Evolutionary conservation across 2,329 filamentous ascomycete species (phyloP).

Genomic region (Scortechinia acanthostroma): DNA sequence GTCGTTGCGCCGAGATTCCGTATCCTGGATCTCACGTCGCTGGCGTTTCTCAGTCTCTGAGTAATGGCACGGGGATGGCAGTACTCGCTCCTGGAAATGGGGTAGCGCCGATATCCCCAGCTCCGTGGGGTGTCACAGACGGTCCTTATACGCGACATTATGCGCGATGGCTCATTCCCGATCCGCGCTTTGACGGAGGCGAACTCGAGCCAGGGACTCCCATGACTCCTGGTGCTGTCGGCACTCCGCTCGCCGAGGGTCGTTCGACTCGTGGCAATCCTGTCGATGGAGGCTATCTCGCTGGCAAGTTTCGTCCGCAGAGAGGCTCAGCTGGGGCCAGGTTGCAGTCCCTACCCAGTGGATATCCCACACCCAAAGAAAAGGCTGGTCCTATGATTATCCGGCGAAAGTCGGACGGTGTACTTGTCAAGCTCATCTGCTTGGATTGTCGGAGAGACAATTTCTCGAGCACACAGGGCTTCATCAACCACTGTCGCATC

Average conservation of each 20-base stretch:
- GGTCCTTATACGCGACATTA: conserved; percentile 93
- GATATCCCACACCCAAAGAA: conserved; percentile 69
- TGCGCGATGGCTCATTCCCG: conserved; percentile 87
- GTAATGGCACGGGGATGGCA: conserved; percentile 69
- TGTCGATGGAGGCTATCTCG: conserved; percentile 2
- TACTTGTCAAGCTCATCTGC: conserved; percentile 85
- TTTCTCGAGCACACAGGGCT: conserved; percentile 95
- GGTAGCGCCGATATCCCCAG: conserved; percentile 67
- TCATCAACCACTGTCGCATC: conserved; percentile 97
- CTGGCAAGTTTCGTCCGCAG: conserved; percentile 43
- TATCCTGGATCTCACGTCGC: conserved; percentile 57
- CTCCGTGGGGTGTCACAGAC: conserved; percentile 83
- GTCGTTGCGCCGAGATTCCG: conserved; percentile 84
- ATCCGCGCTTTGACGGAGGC: conserved; percentile 75
- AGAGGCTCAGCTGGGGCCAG: conserved; percentile 51
- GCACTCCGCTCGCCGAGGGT: conserved; percentile 39
- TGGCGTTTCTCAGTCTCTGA: conserved; percentile 57
- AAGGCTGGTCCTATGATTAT: conserved; percentile 77
- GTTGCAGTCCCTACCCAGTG: conserved; percentile 63
- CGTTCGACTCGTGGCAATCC: conserved; percentile 34
- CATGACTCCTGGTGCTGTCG: conserved; percentile 9
- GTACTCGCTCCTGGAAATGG: conserved; percentile 54
- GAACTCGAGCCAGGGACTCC: conserved; percentile 34
- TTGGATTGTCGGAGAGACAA: conserved; percentile 81
- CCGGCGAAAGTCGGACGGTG: conserved; percentile 74